Conservation (phyloP, 352 stramenopile genomes). For the Globisporangium recalcitrans region DNA sequence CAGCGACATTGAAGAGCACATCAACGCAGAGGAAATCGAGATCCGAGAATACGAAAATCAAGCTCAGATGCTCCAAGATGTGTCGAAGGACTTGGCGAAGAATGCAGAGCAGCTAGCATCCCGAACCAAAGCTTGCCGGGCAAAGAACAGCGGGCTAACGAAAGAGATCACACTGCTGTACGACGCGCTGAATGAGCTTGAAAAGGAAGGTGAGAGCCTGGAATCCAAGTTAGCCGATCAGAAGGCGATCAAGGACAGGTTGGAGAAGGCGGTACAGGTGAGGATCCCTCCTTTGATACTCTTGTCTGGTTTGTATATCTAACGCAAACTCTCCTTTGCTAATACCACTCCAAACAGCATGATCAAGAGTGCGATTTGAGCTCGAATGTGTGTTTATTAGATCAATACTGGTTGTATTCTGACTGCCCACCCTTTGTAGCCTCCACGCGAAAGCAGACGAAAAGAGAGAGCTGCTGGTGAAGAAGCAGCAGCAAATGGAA, state of each 20-base stretch:
- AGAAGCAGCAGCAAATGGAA: conserved; percentile 3
- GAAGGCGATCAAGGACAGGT: not conserved
- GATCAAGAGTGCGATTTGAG: not conserved
- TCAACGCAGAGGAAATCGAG: not conserved
- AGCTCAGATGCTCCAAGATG: not conserved
- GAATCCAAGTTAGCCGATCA: conserved; percentile 9
- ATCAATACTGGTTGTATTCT: not conserved
- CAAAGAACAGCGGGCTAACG: not conserved
- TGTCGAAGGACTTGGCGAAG: not conserved
- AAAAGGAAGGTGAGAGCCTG: conserved; percentile 4
- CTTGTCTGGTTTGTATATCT: not conserved
- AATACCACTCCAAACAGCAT: not conserved
- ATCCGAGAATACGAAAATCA: conserved; percentile 1
- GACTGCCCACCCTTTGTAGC: not conserved
- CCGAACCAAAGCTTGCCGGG: not conserved
- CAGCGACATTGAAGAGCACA: not conserved
- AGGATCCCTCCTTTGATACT: not conserved
- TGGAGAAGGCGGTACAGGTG: conserved; percentile 13
- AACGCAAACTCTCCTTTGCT: not conserved
- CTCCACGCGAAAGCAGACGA: not conserved
- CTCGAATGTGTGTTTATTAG: not conserved
- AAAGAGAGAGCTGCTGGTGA: not conserved
- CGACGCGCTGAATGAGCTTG: conserved; percentile 3
- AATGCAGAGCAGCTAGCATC: not conserved
- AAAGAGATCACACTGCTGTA: conserved; percentile 1